Base-by-base conservation (phyloP, 73 alveolate species). In the Paramecium primaurelia region DNA sequence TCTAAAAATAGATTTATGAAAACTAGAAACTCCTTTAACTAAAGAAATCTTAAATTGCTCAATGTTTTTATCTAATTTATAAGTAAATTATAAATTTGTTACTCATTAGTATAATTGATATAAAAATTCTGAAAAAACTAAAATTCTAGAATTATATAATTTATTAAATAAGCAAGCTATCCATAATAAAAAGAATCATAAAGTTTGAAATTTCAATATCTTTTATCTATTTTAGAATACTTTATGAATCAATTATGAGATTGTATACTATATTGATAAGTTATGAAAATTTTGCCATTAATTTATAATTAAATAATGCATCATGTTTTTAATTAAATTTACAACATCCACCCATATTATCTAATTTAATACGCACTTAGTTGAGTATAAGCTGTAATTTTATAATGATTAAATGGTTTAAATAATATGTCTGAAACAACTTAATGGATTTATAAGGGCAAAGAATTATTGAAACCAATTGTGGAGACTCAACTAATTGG, bases 391-490 rank as follows among this genome's bases (percentile, higher is more conserved):
- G 69, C 69, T 54, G 69, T 18, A 54, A 54, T 54, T 54, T 54
- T 54, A 54, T 54, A 54, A 54, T 54, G 69, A 54, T 54, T 54
- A 54, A 54, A 54, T 54, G 69, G 69, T 54, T 49, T 54, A 54
- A 64, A 64, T 64, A 64, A 28, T 64, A 73, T 73, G 87, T 73
- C 87, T 38, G 87, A 73, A 73, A 22, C 87, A 36, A 73, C 59
- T 38, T 37, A 37, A 40, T 73, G 60, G 59, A 36, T 73, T 34
- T 37, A 34, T 22, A 73, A 40, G 26, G 26, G 60, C 58, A 73
- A 40, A 36, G 87, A 73, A 37, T 2, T 32, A 6, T 34, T 49
- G 14, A 80, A 80, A 47, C 51, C 91, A 45, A 42, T 80, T 2
- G 16, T 40, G 8, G 91, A 80, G 16, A 80, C 73, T 10, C 73